These are phyloP conservation scores for Cutaneotrichosporon sp. DNA, from an alignment of 1,284 basidiomycete species.

Conservation along the genomic window DNA sequence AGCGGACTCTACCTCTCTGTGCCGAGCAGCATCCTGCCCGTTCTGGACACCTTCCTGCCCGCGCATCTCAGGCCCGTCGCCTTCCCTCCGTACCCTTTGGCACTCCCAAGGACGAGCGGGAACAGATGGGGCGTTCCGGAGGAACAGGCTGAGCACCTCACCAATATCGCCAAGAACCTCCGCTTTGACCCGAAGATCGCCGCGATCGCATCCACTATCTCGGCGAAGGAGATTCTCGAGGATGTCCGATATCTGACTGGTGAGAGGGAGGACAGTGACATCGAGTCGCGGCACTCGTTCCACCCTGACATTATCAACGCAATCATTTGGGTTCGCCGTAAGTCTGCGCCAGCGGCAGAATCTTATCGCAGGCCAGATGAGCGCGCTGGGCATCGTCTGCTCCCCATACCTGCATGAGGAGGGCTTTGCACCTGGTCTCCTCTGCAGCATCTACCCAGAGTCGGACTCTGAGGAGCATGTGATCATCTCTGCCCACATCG, in stretches of 20 bases:
- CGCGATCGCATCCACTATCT: slow-evolving; percentile 26
- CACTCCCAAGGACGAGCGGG: slow-evolving; percentile 9
- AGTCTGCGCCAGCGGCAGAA: slow-evolving; percentile 18
- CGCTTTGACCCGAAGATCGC: slow-evolving; percentile 26
- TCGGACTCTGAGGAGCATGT: slow-evolving; percentile 55
- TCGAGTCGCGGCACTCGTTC: slow-evolving; percentile 75
- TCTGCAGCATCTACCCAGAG: slow-evolving; percentile 59
- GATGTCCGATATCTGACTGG: slow-evolving; percentile 79
- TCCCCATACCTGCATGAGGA: slow-evolving; percentile 60
- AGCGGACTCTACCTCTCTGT: slow-evolving; percentile 42
- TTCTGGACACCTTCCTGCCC: slow-evolving; percentile 50
- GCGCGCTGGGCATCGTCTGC: slow-evolving; percentile 70
- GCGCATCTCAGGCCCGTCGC: slow-evolving; percentile 48
- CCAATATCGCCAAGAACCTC: slow-evolving; percentile 45
- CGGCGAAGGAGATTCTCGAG: slow-evolving; percentile 59
- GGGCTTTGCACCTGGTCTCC: slow-evolving; percentile 73
- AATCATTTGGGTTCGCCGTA: slow-evolving; percentile 69
- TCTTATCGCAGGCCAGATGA: slow-evolving; percentile 55
- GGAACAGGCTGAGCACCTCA: slow-evolving; percentile 42
- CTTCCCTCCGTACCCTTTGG: slow-evolving; percentile 23
- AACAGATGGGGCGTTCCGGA: slow-evolving; percentile 32
- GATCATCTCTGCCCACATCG: slow-evolving; percentile 77
- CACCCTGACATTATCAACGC: slow-evolving; percentile 65
- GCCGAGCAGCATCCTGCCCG: slow-evolving; percentile 31
- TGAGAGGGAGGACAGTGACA: slow-evolving; percentile 61